Evolutionary conservation across 345 rosid genomes (phyloP).

Genomic region (Citrus trifoliata): DNA sequence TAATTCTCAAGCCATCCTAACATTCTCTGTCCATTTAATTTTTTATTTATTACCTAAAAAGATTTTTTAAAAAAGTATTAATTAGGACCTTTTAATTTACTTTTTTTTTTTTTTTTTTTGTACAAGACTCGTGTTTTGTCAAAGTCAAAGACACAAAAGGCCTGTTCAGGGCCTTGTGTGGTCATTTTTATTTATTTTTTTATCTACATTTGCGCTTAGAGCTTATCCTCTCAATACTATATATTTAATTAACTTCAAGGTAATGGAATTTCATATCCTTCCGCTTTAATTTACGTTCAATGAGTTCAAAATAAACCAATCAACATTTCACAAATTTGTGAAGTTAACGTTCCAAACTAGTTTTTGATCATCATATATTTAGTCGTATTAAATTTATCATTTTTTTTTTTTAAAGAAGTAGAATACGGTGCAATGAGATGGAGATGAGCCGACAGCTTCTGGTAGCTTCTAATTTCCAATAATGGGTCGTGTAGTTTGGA

Average conservation of each 20-base stretch:
- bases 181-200: not conserved
- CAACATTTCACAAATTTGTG: not conserved
- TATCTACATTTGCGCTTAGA: not conserved
- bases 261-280: not conserved
- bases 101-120: no score
- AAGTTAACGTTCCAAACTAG: not conserved
- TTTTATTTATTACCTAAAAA: not conserved
- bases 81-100: not conserved
- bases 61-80: not conserved
- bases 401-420: not conserved
- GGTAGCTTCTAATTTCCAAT: not conserved
- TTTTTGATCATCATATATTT: no score
- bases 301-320: no score
- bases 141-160: conserved; percentile 32
- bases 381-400: no score
- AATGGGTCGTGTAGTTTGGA: not conserved
- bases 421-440: not conserved
- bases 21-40: conserved; percentile 39
- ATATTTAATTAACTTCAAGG: not conserved
- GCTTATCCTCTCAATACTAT: not conserved
- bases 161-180: not conserved
- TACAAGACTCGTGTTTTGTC: conserved; percentile 29
- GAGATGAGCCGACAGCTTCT: not conserved
- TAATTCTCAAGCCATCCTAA: conserved; percentile 52
- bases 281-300: not conserved